Evolutionary conservation across 2,329 filamentous ascomycete species (phyloP), one percentile per base, ranked within the genome.

Genomic region (Cryphonectria radicalis): DNA sequence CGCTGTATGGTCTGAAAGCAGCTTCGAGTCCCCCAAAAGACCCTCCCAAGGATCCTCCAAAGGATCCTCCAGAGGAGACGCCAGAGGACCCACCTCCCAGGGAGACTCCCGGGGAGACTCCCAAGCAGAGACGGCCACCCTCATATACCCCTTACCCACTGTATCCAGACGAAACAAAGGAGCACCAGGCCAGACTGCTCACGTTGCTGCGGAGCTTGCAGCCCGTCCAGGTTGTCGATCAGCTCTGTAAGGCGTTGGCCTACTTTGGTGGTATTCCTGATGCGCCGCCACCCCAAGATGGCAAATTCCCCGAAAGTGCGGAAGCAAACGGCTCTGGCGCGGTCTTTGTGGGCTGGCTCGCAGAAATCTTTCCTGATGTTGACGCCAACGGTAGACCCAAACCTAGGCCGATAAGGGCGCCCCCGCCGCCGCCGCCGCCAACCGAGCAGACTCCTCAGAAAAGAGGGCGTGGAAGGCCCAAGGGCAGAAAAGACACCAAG

Each of bases 191-290:
- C 72, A 85, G 89, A 42, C 80, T 91, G 1, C 80, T 91, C 63
- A 87, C 85, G 6, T 80, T 91, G 17, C 78, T 91, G 28, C 84
- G 86, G 64, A 86, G 83, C 59, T 79, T 91, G 14, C 84, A 87
- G 73, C 89, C 89, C 13, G 76, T 84, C 11, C 81, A 83, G 3
- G 87, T 91, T 0, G 88, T 90, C 28, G 88, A 91, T 72, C 88
- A 90, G 75, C 81, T 91, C 46, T 90, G 88, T 76, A 90, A 86
- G 74, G 89, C 87, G 1, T 77, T 91, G 68, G 84, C 86, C n/a
- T 90, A 89, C 74, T 91, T 91, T 78, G 89, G 89, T 10, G 88
- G 89, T 37, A 84, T 88, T 63, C 87, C 88, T 53, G 86, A 85
- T 40, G 85, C 84, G 5, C 85, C 86, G 10, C 84, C 86, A n/a